phyloP scores from a whole-genome alignment of 495 filamentous ascomycete species.

The Trichoderma parareesei region DNA sequence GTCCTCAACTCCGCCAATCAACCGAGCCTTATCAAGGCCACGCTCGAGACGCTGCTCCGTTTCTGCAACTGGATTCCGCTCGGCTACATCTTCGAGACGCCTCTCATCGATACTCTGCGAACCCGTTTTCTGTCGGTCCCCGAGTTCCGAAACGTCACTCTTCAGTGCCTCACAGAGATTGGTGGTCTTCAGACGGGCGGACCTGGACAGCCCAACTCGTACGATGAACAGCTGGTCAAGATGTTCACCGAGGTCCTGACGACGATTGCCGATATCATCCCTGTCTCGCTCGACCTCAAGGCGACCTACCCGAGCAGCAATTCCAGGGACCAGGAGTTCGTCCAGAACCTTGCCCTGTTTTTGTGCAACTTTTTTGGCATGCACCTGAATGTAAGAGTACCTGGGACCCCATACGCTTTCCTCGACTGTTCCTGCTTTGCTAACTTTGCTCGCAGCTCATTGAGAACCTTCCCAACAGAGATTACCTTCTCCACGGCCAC shows the following conservation, averaged over 20 bases:
- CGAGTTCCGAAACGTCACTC: constrained; percentile 91
- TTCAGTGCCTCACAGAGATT: constrained; percentile 96
- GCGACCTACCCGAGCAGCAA: constrained; percentile 83
- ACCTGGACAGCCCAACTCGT: constrained; percentile 58
- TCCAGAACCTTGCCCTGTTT: constrained; percentile 93
- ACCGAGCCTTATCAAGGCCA: constrained; percentile 83
- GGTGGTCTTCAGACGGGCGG: constrained; percentile 73
- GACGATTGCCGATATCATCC: constrained; percentile 82
- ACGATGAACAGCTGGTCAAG: constrained; percentile 85
- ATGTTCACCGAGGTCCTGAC: constrained; percentile 97
- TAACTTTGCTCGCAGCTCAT: constrained; percentile 56
- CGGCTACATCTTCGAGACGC: constrained; percentile 96
- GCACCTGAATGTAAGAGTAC: constrained; percentile 67
- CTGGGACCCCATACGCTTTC: not conserved
- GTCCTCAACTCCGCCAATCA: constrained; percentile 83
- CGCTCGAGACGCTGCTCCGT: constrained; percentile 84
- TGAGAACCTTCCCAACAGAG: constrained; percentile 88
- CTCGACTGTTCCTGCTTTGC: constrained; percentile 12
- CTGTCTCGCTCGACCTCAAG: constrained; percentile 80
- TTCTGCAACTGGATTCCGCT: constrained; percentile 99
- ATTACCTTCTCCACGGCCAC: constrained; percentile 90
- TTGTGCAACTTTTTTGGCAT: constrained; percentile 91
- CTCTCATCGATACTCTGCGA: constrained; percentile 88
- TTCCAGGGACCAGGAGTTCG: constrained; percentile 90
- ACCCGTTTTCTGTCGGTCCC: constrained; percentile 82